A percentile compares a stretch with the other conserved stretches of the same genome.
These are phyloP conservation scores for Petunia axillaris DNA, from an alignment of 257 asterid species.

Conservation along the genomic window DNA sequence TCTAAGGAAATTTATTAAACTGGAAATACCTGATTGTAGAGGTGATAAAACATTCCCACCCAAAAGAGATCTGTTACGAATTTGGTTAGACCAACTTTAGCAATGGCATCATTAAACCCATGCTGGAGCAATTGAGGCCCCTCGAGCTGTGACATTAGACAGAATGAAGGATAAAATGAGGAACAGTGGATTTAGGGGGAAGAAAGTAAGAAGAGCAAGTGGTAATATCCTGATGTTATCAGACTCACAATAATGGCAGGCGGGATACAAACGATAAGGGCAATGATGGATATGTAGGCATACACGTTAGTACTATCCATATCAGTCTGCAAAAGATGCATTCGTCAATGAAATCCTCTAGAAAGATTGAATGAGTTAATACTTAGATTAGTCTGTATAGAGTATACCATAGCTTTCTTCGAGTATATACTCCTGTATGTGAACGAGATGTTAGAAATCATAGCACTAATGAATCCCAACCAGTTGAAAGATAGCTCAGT, in stretches of 20 bases:
- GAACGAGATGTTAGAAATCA: constrained; percentile 99
- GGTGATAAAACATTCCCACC: constrained; percentile 99
- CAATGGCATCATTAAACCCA: constrained; percentile 87
- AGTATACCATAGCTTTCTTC: constrained; percentile 94
- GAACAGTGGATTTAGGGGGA: constrained; percentile 5
- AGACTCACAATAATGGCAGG: constrained; percentile 75
- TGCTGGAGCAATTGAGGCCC: constrained; percentile 77
- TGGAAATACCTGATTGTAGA: constrained; percentile 90
- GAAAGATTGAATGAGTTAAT: neutral
- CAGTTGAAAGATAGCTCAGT: constrained; percentile 98
- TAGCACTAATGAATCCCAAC: constrained; percentile 88
- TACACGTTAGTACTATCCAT: constrained; percentile 97
- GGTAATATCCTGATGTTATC: neutral
- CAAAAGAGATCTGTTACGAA: constrained; percentile 88
- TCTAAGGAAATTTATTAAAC: neutral
- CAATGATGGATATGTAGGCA: constrained; percentile 80
- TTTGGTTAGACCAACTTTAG: constrained; percentile 87
- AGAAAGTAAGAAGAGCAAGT: neutral
- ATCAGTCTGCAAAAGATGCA: constrained; percentile 63
- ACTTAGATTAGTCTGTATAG: neutral
- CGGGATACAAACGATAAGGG: constrained; percentile 82
- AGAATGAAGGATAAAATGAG: neutral
- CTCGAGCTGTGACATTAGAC: constrained; percentile 55
- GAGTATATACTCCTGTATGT: constrained; percentile 98
- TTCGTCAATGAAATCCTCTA: constrained; percentile 21